These are phyloP conservation scores for Candida sojae DNA, from an alignment of 1,139 yeast genomes.

Conservation along the genomic window DNA sequence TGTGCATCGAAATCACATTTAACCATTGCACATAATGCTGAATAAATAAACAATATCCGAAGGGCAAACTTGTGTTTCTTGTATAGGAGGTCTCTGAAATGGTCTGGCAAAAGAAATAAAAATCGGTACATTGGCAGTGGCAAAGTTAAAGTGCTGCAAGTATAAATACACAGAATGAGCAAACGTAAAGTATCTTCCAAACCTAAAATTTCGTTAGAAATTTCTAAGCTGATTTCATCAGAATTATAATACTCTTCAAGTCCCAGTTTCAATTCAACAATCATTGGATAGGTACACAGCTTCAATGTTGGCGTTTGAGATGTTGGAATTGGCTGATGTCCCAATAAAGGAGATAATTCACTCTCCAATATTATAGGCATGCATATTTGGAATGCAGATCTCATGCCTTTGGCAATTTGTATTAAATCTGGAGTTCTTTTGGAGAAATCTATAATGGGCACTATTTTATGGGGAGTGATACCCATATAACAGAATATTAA, in stretches of 20 bases:
- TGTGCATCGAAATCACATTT: conserved; percentile 22
- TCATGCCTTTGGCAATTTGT: conserved; percentile 22
- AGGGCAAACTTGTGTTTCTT: conserved; percentile 24
- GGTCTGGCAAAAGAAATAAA: conserved; percentile 21
- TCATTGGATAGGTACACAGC: conserved; percentile 18
- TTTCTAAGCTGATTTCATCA: conserved; percentile 11
- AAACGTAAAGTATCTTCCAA: conserved; percentile 3
- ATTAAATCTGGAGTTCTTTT: conserved; percentile 20
- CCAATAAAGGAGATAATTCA: conserved; percentile 17
- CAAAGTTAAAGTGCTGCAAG: conserved; percentile 18
- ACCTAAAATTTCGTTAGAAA: not conserved
- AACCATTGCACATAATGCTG: conserved; percentile 20
- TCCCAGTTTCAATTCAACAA: conserved; percentile 16
- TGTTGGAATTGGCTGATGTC: conserved; percentile 7
- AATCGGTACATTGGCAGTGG: conserved; percentile 32
- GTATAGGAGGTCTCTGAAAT: conserved; percentile 22
- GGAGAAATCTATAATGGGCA: conserved; percentile 27
- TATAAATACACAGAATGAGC: conserved; percentile 8
- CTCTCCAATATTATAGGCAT: conserved; percentile 16
- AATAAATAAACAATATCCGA: conserved; percentile 24
- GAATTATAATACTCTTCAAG: conserved; percentile 9
- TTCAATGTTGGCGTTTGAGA: conserved; percentile 14
- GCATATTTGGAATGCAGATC: conserved; percentile 14
- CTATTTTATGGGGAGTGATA: conserved; percentile 29
- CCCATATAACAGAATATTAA: conserved; percentile 30